Percentiles rank a stretch among this genome's conserved stretches.
These are phyloP conservation scores for Immersiella caudata DNA, from an alignment of 495 filamentous ascomycete genomes.

Conservation along the genomic window DNA sequence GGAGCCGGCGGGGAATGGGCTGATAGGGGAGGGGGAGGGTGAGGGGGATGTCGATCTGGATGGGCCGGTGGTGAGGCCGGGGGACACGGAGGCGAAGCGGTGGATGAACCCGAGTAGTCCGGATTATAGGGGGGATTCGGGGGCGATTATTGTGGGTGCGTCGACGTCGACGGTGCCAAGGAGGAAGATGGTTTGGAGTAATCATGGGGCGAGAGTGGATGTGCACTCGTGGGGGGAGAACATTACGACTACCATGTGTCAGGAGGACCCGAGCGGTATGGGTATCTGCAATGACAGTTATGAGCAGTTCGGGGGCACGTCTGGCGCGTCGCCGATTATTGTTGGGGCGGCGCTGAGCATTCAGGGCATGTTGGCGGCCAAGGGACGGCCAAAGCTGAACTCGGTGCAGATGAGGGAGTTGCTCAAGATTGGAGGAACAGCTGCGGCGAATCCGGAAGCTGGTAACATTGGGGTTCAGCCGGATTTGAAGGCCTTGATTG, in stretches of 20 bases:
- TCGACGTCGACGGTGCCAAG: neutral
- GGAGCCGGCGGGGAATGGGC: slow-evolving; percentile 19
- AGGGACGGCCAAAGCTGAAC: slow-evolving; percentile 12
- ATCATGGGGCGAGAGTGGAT: slow-evolving; percentile 19
- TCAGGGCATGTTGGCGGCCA: slow-evolving; percentile 21
- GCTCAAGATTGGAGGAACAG: slow-evolving; percentile 15
- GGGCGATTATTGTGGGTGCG: neutral
- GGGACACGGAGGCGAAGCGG: neutral
- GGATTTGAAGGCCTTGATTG: slow-evolving; percentile 20
- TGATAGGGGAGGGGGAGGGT: slow-evolving; percentile 8
- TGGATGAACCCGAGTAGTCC: neutral
- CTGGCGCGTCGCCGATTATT: slow-evolving; percentile 20
- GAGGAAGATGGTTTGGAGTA: slow-evolving; percentile 6
- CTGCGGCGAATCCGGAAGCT: neutral
- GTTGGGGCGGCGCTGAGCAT: slow-evolving; percentile 18
- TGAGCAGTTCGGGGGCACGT: slow-evolving; percentile 16
- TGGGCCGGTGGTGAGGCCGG: neutral
- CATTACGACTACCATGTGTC: slow-evolving; percentile 11
- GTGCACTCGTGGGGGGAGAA: slow-evolving; percentile 24
- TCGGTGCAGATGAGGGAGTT: slow-evolving; percentile 9
- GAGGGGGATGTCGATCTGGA: neutral
- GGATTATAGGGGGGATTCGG: neutral
- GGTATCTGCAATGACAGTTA: neutral
- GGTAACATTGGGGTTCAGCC: slow-evolving; percentile 23
- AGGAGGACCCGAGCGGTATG: neutral